Percentiles rank a stretch among this genome's conserved stretches.
These are phyloP conservation scores for Leptographium lundbergii DNA, from an alignment of 2,329 filamentous ascomycete species.

Conservation along the genomic window DNA sequence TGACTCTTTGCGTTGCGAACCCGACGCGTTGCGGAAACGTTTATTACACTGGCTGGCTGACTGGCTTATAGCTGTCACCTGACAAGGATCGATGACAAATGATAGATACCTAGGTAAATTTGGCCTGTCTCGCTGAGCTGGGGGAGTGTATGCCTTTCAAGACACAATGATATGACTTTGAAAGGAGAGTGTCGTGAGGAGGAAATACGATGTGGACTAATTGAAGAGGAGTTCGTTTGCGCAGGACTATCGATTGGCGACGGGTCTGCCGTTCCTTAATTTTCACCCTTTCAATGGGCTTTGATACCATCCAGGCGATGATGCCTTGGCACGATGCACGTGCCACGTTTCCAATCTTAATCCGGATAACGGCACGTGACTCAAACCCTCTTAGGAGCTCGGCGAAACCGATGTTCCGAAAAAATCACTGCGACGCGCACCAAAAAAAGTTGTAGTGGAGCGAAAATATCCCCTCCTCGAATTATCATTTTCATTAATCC, in stretches of 20 bases:
- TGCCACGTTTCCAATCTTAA: background rate
- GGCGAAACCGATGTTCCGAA: slow-evolving; percentile 7
- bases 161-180: background rate
- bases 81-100: background rate
- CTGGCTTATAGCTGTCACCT: background rate
- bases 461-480: slow-evolving; percentile 6
- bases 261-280: background rate
- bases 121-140: background rate
- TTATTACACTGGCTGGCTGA: background rate
- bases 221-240: slow-evolving; percentile 3
- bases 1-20: background rate
- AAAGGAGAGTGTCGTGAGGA: background rate
- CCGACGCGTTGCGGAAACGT: background rate
- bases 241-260: slow-evolving; percentile 4
- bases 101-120: background rate
- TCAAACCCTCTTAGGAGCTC: background rate
- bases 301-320: background rate
- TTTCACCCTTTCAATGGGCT: background rate
- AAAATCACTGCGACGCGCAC: slow-evolving; percentile 7
- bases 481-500: background rate
- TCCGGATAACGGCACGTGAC: background rate
- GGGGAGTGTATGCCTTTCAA: background rate
- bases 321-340: background rate
- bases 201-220: background rate
- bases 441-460: slow-evolving; percentile 7